Evolutionary conservation across 2,329 filamentous ascomycete species (phyloP), one percentile per base, ranked within the genome.

Genomic region (Colletotrichum tabaci): DNA sequence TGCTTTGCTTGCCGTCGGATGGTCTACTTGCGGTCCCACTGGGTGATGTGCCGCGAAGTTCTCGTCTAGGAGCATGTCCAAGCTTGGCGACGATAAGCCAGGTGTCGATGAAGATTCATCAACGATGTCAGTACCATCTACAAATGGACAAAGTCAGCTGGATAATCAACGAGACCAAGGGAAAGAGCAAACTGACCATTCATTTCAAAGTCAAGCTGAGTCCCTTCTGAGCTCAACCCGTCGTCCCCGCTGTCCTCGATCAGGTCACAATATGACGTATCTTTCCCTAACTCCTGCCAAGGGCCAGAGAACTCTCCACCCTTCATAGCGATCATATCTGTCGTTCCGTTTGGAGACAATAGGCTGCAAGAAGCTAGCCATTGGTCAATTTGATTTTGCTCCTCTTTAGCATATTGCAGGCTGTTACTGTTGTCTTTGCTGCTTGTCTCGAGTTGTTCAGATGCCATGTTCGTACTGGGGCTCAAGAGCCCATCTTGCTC

Each of bases 361-460:
- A 57, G 30, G 12, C 44, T 64, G 21, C 52, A 68, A 2, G 60
- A 64, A 40, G 50, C 50, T n/a, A 64, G 52, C 66, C 50, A 68
- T 15, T 68, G 66, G 9, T 68, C 66, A 10, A 68, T 64, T n/a
- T 64, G 66, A 44, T 68, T 52, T 42, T 62, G 42, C 6, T 67
- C 66, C 16, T 63, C 58, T 26, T 56, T 56, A 4, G 61, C 42
- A 12, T 13, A 26, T 2, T 57, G 58, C 47, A 15, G 46, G 15
- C 46, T 40, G 12, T 18, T 18, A 9, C 12, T 44, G 6, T 21
- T 1, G 42, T 35, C 7, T 12, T 57, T 52, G 7, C 42, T 16
- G 18, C 30, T 23, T 13, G 46, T 18, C 5, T 6, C 26, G 26
- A 30, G 26, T 30, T 30, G 26, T 30, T 30, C 26, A 30, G 26